Percentiles rank a stretch among this genome's conserved stretches.
phyloP scores from a whole-genome alignment of 164 flowering plant genomes.

The Berberis vulgaris region DNA sequence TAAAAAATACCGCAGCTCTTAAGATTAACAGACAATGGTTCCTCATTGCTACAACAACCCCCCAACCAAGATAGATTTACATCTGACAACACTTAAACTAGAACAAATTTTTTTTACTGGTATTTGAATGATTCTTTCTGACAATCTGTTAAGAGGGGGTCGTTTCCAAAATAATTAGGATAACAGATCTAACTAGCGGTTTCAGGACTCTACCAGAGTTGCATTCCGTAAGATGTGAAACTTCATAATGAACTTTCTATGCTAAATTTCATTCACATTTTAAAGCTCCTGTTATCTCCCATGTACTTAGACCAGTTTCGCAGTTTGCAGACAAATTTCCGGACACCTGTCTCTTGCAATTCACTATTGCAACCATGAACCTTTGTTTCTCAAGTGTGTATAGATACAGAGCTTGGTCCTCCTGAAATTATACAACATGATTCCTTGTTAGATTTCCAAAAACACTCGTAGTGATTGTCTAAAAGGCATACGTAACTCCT shows the following conservation, averaged over 20 bases:
- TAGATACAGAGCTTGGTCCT: slow-evolving; percentile 84
- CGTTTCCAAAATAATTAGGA: too few relatives aligned
- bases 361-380: slow-evolving; percentile 65
- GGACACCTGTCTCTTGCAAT: slow-evolving; percentile 23
- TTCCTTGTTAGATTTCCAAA: neutral
- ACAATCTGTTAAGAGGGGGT: too few relatives aligned
- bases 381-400: slow-evolving; percentile 71
- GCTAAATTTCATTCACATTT: slow-evolving; percentile 23
- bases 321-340: slow-evolving; percentile 8
- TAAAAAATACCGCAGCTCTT: too few relatives aligned
- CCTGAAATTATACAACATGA: slow-evolving; percentile 34
- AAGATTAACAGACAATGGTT: too few relatives aligned
- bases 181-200: neutral
- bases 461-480: neutral
- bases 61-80: too few relatives aligned
- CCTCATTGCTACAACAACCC: too few relatives aligned
- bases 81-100: too few relatives aligned
- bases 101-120: too few relatives aligned
- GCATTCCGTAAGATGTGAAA: neutral
- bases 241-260: neutral
- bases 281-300: slow-evolving; percentile 75
- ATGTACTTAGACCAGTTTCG: slow-evolving; percentile 25
- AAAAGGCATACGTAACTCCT: too few relatives aligned
- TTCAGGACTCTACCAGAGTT: neutral
- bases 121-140: too few relatives aligned